These are phyloP conservation scores for Paxillus ammoniavirescens DNA, from an alignment of 768 basidiomycete species.

Conservation along the genomic window DNA sequence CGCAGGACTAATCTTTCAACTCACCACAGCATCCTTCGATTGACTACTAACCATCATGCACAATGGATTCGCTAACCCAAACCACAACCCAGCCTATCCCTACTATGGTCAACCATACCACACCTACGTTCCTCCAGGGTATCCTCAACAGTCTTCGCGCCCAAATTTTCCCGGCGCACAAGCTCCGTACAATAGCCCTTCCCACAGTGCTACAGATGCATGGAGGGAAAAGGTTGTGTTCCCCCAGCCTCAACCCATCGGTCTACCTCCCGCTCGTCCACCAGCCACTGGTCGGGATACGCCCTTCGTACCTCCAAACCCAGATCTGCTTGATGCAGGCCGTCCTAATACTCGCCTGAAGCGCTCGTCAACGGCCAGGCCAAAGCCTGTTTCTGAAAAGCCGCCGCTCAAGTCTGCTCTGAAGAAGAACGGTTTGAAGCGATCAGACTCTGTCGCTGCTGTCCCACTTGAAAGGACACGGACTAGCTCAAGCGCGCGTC, in stretches of 20 bases:
- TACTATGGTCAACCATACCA: constrained; percentile 48
- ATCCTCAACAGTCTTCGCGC: constrained; percentile 22
- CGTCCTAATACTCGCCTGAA: constrained; percentile 34
- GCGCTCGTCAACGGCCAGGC: constrained; percentile 32
- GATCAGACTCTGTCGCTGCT: constrained; percentile 21
- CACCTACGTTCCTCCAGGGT: constrained; percentile 31
- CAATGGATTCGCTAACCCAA: constrained; percentile 31
- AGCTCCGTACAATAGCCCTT: constrained; percentile 24
- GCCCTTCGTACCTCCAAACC: constrained; percentile 26
- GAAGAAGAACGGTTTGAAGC: constrained; percentile 43
- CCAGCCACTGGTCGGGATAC: constrained; percentile 4
- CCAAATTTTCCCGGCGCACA: constrained; percentile 7
- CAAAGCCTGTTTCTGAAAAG: constrained; percentile 24
- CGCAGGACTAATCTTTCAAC: constrained; percentile 7
- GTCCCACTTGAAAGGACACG: constrained; percentile 37
- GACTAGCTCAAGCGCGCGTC: constrained; percentile 40
- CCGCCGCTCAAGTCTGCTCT: constrained; percentile 56
- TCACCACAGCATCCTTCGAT: constrained; percentile 1
- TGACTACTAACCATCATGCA: constrained; percentile 26
- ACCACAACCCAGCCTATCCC: constrained; percentile 42
- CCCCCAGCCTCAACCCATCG: constrained; percentile 21
- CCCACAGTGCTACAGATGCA: constrained; percentile 32
- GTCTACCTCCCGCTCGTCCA: constrained; percentile 18
- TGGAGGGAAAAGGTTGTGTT: constrained; percentile 36
- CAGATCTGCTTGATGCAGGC: constrained; percentile 16